Percentiles rank a stretch among this genome's conserved stretches.
Evolutionary conservation across 73 alveolate species (phyloP).

Genomic region (Paramecium pentaurelia): DNA sequence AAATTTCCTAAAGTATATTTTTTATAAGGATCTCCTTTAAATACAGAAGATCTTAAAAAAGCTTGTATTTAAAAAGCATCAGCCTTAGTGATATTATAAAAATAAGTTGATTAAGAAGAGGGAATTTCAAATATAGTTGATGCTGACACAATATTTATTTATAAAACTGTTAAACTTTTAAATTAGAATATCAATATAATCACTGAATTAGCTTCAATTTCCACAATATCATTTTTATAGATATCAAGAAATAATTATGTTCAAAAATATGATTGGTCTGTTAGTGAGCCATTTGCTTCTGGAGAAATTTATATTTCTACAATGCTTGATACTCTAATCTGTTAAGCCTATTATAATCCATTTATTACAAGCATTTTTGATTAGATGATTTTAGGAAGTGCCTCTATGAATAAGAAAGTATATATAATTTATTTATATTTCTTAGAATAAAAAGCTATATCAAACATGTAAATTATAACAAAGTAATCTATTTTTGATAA

Average conservation of each 20-base stretch:
- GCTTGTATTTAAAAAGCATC: constrained; percentile 92
- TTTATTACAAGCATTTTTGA: constrained; percentile 86
- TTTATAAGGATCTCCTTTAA: constrained; percentile 91
- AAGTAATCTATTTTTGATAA: constrained; percentile 67
- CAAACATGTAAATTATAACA: constrained; percentile 68
- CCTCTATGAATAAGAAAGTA: constrained; percentile 70
- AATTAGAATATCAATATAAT: constrained; percentile 78
- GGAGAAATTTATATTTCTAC: constrained; percentile 93
- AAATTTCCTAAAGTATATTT: constrained; percentile 89
- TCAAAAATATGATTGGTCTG: constrained; percentile 77
- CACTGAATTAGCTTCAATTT: constrained; percentile 87
- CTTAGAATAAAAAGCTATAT: constrained; percentile 58
- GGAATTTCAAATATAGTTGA: constrained; percentile 81
- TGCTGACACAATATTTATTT: constrained; percentile 95
- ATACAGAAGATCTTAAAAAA: constrained; percentile 86
- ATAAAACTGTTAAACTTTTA: constrained; percentile 86
- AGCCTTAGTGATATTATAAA: constrained; percentile 87
- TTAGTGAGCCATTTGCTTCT: constrained; percentile 93
- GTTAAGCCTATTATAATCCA: constrained; percentile 94
- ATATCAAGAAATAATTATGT: constrained; percentile 75
- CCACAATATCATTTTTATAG: constrained; percentile 81
- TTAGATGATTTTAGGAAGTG: constrained; percentile 93
- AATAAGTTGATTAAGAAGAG: constrained; percentile 74
- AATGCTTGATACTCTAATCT: constrained; percentile 92
- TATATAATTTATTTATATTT: background rate